Evolutionary conservation across 306 rosid species (phyloP).

Genomic region (Sicyos baderoa): DNA sequence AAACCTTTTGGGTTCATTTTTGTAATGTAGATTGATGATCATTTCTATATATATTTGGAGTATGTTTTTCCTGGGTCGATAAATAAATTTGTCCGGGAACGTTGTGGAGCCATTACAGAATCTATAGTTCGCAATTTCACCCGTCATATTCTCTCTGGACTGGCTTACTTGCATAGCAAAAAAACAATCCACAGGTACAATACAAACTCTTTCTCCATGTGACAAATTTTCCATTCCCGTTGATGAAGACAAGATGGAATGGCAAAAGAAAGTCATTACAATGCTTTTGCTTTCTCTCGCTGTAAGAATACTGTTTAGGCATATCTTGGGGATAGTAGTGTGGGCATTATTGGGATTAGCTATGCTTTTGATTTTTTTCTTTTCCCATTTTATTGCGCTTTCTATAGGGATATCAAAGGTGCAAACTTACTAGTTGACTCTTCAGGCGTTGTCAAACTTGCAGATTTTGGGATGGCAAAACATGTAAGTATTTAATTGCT

Average conservation of each 20-base stretch:
- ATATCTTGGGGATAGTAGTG: too few relatives aligned
- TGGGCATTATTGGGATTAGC: too few relatives aligned
- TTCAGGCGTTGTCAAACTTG: slow-evolving; percentile 78
- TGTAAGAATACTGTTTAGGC: too few relatives aligned
- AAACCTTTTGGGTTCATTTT: slow-evolving; percentile 6
- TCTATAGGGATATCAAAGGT: slow-evolving; percentile 83
- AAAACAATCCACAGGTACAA: slow-evolving; percentile 75
- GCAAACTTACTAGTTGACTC: slow-evolving; percentile 89
- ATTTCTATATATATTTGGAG: slow-evolving; percentile 79
- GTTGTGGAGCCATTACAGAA: slow-evolving; percentile 31
- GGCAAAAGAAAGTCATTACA: background rate
- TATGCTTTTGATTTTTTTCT: background rate
- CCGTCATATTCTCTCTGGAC: slow-evolving; percentile 68
- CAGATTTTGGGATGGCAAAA: slow-evolving; percentile 96
- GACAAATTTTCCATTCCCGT: background rate
- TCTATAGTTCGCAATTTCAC: slow-evolving; percentile 62
- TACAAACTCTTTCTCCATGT: background rate
- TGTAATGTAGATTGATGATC: slow-evolving; percentile 55
- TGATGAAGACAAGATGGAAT: background rate
- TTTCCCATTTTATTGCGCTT: slow-evolving; percentile 17
- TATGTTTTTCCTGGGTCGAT: slow-evolving; percentile 82
- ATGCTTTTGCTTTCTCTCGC: too few relatives aligned
- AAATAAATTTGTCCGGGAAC: slow-evolving; percentile 61
- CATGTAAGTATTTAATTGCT: slow-evolving; percentile 48
- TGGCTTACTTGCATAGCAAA: slow-evolving; percentile 66